Conservation (phyloP, 2,329 filamentous ascomycete genomes). For the Monilinia polystroma region DNA sequence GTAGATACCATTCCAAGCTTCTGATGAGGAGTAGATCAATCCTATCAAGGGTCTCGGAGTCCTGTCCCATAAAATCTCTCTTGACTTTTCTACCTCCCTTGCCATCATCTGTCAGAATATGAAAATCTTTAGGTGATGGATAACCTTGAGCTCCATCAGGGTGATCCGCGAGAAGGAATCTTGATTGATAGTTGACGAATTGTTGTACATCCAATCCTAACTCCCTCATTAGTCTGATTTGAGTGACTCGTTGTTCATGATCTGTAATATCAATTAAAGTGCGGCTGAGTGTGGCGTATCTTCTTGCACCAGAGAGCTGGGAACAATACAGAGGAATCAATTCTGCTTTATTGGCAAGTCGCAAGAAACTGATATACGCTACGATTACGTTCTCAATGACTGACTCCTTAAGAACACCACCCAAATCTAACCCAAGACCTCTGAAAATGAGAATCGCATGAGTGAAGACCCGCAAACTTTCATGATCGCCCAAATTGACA, state of each 20-base stretch:
- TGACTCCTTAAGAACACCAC: slow-evolving; percentile 43
- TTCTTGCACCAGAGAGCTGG: slow-evolving; percentile 63
- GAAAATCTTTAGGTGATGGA: slow-evolving; percentile 49
- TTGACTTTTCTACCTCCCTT: slow-evolving; percentile 63
- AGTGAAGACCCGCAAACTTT: slow-evolving; percentile 65
- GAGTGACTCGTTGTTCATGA: slow-evolving; percentile 60
- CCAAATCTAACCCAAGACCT: slow-evolving; percentile 52
- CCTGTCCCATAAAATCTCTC: slow-evolving; percentile 67
- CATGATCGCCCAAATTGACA: slow-evolving; percentile 56
- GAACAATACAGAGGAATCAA: slow-evolving; percentile 87
- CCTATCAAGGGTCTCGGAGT: slow-evolving; percentile 58
- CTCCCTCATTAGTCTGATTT: slow-evolving; percentile 72
- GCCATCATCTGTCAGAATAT: slow-evolving; percentile 48
- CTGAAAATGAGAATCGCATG: slow-evolving; percentile 71
- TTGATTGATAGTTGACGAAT: slow-evolving; percentile 70
- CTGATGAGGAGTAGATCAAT: slow-evolving; percentile 72
- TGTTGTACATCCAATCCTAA: slow-evolving; percentile 69
- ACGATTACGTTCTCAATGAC: slow-evolving; percentile 70
- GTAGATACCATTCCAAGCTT: slow-evolving; percentile 80
- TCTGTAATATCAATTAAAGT: slow-evolving; percentile 74
- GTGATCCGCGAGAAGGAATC: slow-evolving; percentile 52
- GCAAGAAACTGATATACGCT: slow-evolving; percentile 78
- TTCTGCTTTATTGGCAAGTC: slow-evolving; percentile 69
- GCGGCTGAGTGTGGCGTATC: slow-evolving; percentile 69
- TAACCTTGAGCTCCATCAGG: slow-evolving; percentile 43